Evolutionary conservation across 495 filamentous ascomycete genomes (phyloP).

Genomic region (Massariosphaeria phaeospora): DNA sequence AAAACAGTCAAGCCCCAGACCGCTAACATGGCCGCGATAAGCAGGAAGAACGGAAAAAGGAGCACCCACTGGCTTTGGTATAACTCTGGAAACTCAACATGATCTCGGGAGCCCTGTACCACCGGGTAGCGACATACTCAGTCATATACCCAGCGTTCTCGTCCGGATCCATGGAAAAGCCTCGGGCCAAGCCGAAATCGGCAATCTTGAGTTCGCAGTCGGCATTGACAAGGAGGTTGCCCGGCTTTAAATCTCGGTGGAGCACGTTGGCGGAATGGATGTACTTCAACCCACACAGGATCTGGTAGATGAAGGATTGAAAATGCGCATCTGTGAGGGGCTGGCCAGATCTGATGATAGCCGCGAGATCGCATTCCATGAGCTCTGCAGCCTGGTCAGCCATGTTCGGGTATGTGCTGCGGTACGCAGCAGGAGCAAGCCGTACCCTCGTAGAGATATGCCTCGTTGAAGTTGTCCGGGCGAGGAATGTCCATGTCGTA

Average conservation of each 20-base stretch:
- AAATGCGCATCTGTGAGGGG: constrained; percentile 98
- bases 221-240: constrained; percentile 92
- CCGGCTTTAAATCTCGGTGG: constrained; percentile 95
- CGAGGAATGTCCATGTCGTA: constrained; percentile 99
- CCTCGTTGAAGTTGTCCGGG: constrained; percentile 98
- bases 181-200: constrained; percentile 90
- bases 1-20: not conserved
- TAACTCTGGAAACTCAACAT: constrained; percentile 99
- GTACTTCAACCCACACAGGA: constrained; percentile 92
- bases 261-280: constrained; percentile 99
- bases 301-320: constrained; percentile 99
- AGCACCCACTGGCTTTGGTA: constrained; percentile 74
- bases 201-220: constrained; percentile 99
- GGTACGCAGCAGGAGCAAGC: not conserved
- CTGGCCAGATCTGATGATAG: constrained; percentile 96
- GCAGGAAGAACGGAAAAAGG: not conserved
- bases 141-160: constrained; percentile 99
- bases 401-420: not conserved
- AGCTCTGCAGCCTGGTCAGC: constrained; percentile 58
- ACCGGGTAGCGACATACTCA: constrained; percentile 98
- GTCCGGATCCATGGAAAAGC: constrained; percentile 82
- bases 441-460: constrained; percentile 94
- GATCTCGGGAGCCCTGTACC: constrained; percentile 99
- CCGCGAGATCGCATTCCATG: constrained; percentile 98
- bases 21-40: too few species aligned